Evolutionary conservation across 306 rosid genomes (phyloP).

Genomic region (Casuarina glauca): DNA sequence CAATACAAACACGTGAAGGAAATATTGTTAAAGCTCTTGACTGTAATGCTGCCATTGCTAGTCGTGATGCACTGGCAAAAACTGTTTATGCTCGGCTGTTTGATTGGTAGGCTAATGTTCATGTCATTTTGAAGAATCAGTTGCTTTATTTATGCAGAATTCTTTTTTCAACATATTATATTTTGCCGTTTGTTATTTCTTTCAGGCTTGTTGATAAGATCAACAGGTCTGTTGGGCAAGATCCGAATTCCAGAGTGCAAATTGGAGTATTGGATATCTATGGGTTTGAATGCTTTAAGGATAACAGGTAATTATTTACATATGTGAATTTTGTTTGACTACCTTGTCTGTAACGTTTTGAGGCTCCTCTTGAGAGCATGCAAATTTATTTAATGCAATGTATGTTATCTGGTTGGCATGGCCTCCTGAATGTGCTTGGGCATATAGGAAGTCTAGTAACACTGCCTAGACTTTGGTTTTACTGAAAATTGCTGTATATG

Average conservation of each 20-base stretch:
- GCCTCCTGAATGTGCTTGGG: conserved; percentile 8
- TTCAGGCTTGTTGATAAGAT: conserved; percentile 97
- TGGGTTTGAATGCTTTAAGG: conserved; percentile 97
- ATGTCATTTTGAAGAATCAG: neutral
- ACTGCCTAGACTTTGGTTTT: neutral
- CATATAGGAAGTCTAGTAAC: neutral
- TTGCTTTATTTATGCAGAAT: conserved; percentile 4
- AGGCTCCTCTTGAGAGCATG: neutral
- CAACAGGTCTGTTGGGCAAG: conserved; percentile 92
- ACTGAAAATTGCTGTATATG: neutral
- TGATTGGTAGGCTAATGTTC: conserved; percentile 70
- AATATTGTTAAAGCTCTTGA: conserved; percentile 86
- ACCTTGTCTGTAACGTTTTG: conserved; percentile 17
- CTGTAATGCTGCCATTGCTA: conserved; percentile 83
- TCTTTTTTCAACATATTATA: neutral
- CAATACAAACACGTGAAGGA: conserved; percentile 96
- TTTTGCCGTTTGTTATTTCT: conserved; percentile 24
- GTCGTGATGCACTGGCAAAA: conserved; percentile 92
- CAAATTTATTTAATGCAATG: neutral
- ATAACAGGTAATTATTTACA: conserved; percentile 65
- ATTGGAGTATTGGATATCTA: conserved; percentile 96
- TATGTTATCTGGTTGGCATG: neutral
- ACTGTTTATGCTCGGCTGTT: conserved; percentile 87
- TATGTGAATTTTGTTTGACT: conserved; percentile 3
- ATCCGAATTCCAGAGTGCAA: conserved; percentile 66